phyloP scores from a whole-genome alignment of 2,329 filamentous ascomycete species.

The Didymellaceae sp. region DNA sequence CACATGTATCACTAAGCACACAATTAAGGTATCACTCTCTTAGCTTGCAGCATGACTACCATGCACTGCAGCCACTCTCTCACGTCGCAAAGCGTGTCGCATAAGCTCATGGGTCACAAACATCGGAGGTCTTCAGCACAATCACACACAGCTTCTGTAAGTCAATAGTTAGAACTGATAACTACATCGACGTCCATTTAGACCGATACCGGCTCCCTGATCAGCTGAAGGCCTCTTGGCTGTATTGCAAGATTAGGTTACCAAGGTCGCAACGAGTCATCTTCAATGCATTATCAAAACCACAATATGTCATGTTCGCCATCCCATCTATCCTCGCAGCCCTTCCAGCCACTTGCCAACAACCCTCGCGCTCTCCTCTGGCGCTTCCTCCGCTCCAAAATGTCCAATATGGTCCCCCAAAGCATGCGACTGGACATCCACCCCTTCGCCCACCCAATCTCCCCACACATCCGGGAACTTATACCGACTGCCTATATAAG shows the following conservation, averaged over 20 bases:
- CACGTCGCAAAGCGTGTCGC: no score
- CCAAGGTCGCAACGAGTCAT: no score
- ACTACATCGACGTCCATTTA: no score
- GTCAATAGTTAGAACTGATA: no score
- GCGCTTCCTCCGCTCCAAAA: slow-evolving; percentile 62
- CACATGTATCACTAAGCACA: neutral
- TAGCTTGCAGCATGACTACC: neutral
- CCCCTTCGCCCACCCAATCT: slow-evolving; percentile 51
- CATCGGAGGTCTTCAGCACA: no score
- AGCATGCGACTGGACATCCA: slow-evolving; percentile 59
- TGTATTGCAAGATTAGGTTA: no score
- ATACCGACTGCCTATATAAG: slow-evolving; percentile 58
- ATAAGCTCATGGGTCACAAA: no score
- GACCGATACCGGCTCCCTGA: no score
- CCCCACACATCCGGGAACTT: slow-evolving; percentile 60
- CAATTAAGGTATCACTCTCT: neutral
- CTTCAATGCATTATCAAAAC: no score
- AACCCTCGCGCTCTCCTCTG: slow-evolving; percentile 54
- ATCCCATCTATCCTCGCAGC: neutral
- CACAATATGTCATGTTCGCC: neutral
- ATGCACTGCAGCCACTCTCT: no score
- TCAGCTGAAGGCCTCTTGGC: no score
- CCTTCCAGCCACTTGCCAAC: slow-evolving; percentile 43
- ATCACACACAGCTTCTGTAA: no score
- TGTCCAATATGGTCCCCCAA: slow-evolving; percentile 59